Evolutionary conservation across 73 alveolate species (phyloP), one percentile per base, ranked within the genome.

Genomic region (Diophrys sp.): DNA sequence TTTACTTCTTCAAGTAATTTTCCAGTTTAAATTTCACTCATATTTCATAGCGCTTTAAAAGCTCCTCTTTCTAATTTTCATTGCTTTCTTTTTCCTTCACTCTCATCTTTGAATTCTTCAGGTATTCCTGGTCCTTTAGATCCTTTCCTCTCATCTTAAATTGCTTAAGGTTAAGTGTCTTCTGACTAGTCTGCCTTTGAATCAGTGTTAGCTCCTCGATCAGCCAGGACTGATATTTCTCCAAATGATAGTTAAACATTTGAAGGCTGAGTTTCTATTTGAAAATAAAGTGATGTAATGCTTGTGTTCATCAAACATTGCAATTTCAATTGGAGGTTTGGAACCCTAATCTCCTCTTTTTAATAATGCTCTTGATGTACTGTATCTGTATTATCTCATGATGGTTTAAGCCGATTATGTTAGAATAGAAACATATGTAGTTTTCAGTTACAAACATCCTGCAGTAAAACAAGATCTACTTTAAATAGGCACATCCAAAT

Each of bases 371-470:
- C 26, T 73, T 80, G 25, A 95, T 91, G 75, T 95, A 95, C 83
- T 79, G 72, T 27, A 91, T 70, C 18, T 93, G 85, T 14, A 95
- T 82, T 26, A 77, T 78, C n/a, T 70, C 72, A 74, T 90, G 89
- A 69, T 77, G 79, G 53, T 89, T 86, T 68, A 84, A 77, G 0
- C 94, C 95, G 56, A 91, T 76, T 53, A 91, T 82, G 30, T 75
- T 83, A 1, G 98, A 89, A 54, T 82, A 85, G 74, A 95, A 95
- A 74, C 97, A 92, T 0, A 95, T 71, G 83, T 71, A 86, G 73
- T 90, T 87, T 74, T 95, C 98, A 25, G 97, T 92, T 53, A 93
- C 78, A 77, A 82, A 95, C 81, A 95, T 74, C 14, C 97, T 62
- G 2, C 99, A 97, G 30, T 54, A 87, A 2, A 73, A 82, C 23